Percentiles rank a stretch among this genome's conserved stretches.
phyloP scores from a whole-genome alignment of 129 eudicot genomes.

The Artemisia argyi region DNA sequence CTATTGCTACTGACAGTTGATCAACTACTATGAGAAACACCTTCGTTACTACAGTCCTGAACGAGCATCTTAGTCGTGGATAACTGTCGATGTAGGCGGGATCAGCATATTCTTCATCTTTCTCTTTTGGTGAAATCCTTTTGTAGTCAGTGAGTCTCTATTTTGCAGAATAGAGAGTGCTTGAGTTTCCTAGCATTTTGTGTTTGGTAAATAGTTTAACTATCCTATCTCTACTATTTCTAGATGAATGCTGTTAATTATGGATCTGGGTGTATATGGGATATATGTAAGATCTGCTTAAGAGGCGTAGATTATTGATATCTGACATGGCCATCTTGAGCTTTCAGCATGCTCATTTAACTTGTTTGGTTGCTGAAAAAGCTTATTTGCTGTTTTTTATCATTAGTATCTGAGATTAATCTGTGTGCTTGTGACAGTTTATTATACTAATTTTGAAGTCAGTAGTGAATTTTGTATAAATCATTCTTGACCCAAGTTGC shows the following conservation, averaged over 20 bases:
- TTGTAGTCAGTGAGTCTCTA: conserved; percentile 35
- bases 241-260: conserved; percentile 8
- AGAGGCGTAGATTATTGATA: conserved; percentile 8
- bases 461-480: no score
- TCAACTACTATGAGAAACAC: conserved; percentile 78
- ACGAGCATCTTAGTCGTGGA: conserved; percentile 23
- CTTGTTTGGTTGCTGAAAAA: background rate
- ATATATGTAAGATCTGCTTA: conserved; percentile 3
- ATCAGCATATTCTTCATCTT: conserved; percentile 17
- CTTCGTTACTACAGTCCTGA: conserved; percentile 59
- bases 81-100: background rate
- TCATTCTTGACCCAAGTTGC: no score
- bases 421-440: no score
- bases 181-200: conserved; percentile 3
- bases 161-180: conserved; percentile 22
- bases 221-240: conserved; percentile 14
- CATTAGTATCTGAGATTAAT: no score
- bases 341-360: background rate
- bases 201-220: conserved; percentile 26
- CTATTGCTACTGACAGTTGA: conserved; percentile 50
- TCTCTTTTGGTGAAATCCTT: conserved; percentile 20
- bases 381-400: no score
- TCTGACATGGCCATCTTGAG: background rate
- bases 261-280: conserved; percentile 2
- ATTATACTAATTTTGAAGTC: no score